These are phyloP conservation scores for Spiraea crenata DNA, from an alignment of 331 rosid genomes.

Conservation along the genomic window DNA sequence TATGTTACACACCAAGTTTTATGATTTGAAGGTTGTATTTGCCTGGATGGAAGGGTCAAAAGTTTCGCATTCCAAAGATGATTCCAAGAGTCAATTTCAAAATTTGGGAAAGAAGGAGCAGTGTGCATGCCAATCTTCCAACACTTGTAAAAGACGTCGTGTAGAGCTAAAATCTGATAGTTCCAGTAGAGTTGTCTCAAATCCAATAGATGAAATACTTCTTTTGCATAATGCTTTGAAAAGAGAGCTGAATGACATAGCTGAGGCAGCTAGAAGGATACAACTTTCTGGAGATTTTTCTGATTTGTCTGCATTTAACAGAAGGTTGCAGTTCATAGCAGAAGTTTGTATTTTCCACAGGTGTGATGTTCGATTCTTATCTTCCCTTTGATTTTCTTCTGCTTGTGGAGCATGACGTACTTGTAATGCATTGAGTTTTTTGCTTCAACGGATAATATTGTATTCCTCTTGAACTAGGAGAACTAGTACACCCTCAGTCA, in stretches of 20 bases:
- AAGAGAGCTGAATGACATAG: slow-evolving; percentile 78
- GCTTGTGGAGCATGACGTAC: not conserved
- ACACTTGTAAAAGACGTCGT: slow-evolving; percentile 41
- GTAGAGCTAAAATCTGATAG: slow-evolving; percentile 38
- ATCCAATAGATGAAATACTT: slow-evolving; percentile 88
- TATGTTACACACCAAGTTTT: slow-evolving; percentile 4
- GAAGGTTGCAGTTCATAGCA: slow-evolving; percentile 85
- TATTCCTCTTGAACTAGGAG: slow-evolving; percentile 2
- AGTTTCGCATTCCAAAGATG: slow-evolving; percentile 21
- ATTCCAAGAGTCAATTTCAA: slow-evolving; percentile 25
- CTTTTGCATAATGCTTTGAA: slow-evolving; percentile 93
- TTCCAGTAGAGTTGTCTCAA: slow-evolving; percentile 30
- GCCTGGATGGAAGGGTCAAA: slow-evolving; percentile 77
- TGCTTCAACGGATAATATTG: not conserved
- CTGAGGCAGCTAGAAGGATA: slow-evolving; percentile 73
- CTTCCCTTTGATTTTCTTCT: not conserved
- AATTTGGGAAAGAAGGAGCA: slow-evolving; percentile 46
- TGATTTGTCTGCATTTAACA: slow-evolving; percentile 68
- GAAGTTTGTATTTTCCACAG: slow-evolving; percentile 95
- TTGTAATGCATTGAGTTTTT: slow-evolving; percentile 5
- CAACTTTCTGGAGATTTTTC: slow-evolving; percentile 69
- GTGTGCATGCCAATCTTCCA: slow-evolving; percentile 37
- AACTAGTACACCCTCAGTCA: not conserved
- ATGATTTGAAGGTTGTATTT: slow-evolving; percentile 65
- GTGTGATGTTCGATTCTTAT: slow-evolving; percentile 29